These are phyloP conservation scores for Apiotrichum akiyoshidainum DNA, from an alignment of 1,284 basidiomycete species.

Conservation along the genomic window DNA sequence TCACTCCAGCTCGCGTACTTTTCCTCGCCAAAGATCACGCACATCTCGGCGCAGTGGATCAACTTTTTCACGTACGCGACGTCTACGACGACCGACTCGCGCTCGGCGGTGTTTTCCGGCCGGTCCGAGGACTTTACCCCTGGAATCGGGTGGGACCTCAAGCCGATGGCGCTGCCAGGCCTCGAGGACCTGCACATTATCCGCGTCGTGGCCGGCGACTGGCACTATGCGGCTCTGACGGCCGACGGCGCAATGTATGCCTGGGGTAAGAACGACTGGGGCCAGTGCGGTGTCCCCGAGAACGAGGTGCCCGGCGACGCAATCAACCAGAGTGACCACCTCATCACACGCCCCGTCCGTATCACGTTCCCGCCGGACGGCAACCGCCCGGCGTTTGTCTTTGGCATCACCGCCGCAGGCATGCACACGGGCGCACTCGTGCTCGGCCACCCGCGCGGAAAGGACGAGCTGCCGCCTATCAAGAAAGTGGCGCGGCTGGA, in stretches of 20 bases:
- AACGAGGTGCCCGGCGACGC: not conserved
- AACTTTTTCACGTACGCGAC: constrained; percentile 79
- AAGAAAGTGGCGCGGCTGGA: not conserved
- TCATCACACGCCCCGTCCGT: constrained; percentile 57
- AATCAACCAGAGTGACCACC: not conserved
- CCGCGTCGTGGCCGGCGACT: constrained; percentile 81
- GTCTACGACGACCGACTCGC: constrained; percentile 56
- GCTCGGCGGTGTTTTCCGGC: constrained; percentile 22
- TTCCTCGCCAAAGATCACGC: constrained; percentile 41
- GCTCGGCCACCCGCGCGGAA: constrained; percentile 56
- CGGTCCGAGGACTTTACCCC: constrained; percentile 34
- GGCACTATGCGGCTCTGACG: constrained; percentile 81
- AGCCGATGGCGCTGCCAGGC: constrained; percentile 63
- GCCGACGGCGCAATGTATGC: constrained; percentile 70
- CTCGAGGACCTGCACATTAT: constrained; percentile 72
- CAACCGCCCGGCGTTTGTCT: constrained; percentile 62
- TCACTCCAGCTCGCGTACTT: constrained; percentile 36
- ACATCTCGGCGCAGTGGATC: constrained; percentile 80
- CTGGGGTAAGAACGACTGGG: constrained; percentile 75
- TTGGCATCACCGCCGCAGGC: constrained; percentile 71
- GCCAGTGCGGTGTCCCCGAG: constrained; percentile 67
- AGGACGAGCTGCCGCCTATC: constrained; percentile 5
- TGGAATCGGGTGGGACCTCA: constrained; percentile 9
- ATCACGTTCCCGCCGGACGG: constrained; percentile 58
- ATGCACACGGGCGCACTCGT: constrained; percentile 86